Conservation (phyloP, 345 rosid species). For the Anastatica hierochuntica region DNA sequence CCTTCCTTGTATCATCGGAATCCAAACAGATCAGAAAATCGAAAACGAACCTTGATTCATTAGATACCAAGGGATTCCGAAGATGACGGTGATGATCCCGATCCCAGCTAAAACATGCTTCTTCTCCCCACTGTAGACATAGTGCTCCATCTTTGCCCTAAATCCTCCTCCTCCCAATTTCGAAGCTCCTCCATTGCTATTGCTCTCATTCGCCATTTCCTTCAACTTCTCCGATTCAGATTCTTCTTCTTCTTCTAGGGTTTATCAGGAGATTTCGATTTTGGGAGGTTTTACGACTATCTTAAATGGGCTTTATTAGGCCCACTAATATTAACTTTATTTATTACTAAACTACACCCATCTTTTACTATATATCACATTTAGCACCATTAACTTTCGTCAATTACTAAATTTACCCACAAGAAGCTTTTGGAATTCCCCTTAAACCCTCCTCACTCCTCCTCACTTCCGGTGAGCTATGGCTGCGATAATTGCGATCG, state of each 20-base stretch:
- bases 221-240: too few relatives aligned
- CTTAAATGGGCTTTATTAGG: too few relatives aligned
- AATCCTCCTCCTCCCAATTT: slow-evolving; percentile 24
- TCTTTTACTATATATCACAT: too few relatives aligned
- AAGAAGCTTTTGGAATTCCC: too few relatives aligned
- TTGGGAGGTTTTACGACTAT: too few relatives aligned
- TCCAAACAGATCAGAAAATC: not conserved
- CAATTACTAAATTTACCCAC: too few relatives aligned
- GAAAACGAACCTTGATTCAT: slow-evolving; percentile 62
- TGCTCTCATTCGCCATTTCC: not conserved
- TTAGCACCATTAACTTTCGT: too few relatives aligned
- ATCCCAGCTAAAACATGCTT: slow-evolving; percentile 43
- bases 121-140: slow-evolving; percentile 42
- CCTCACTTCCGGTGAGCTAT: slow-evolving; percentile 4
- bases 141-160: slow-evolving; percentile 33
- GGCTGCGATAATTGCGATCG: slow-evolving; percentile 20
- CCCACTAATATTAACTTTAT: too few relatives aligned
- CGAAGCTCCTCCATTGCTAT: too few relatives aligned
- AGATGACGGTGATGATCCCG: slow-evolving; percentile 28
- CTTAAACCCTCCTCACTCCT: not conserved
- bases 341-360: too few relatives aligned
- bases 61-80: slow-evolving; percentile 67
- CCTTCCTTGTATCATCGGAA: not conserved
- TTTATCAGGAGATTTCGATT: too few relatives aligned
- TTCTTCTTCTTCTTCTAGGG: not conserved